Evolutionary conservation across 2,329 filamentous ascomycete genomes (phyloP).

Genomic region (Colletotrichum musae): DNA sequence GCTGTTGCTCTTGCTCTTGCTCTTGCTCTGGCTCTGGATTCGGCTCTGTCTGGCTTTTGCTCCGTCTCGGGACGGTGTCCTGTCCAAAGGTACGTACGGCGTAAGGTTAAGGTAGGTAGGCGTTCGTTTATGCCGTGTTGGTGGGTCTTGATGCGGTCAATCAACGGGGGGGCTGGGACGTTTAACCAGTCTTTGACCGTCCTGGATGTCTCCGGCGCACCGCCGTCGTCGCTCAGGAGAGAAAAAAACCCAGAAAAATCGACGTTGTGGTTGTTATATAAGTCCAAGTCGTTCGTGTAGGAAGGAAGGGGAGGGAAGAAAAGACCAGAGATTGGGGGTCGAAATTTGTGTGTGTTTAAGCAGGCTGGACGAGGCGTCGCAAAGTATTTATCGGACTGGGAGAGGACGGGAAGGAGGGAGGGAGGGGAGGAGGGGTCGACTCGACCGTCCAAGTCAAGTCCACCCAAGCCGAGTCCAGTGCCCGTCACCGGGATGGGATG

Average conservation of each 20-base stretch:
- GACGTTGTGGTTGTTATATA: too few relatives aligned
- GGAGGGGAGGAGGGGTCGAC: not conserved
- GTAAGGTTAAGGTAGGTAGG: not conserved
- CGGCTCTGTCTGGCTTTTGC: not conserved
- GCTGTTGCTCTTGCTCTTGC: too few relatives aligned
- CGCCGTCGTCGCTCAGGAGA: too few relatives aligned
- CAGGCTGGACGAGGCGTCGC: conserved; percentile 38
- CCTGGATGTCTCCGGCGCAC: too few relatives aligned
- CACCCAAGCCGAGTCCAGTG: not conserved
- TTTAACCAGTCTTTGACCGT: too few relatives aligned
- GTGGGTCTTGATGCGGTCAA: conserved; percentile 17
- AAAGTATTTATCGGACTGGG: conserved; percentile 35
- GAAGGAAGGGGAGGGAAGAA: not conserved
- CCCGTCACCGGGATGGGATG: too few relatives aligned
- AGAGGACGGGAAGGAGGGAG: not conserved
- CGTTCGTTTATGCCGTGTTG: conserved; percentile 23
- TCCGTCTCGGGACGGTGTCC: conserved; percentile 38
- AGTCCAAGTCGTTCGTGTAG: not conserved
- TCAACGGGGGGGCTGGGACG: not conserved
- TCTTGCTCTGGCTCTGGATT: too few relatives aligned
- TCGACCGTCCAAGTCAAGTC: not conserved
- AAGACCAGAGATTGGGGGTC: conserved; percentile 2
- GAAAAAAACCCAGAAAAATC: too few relatives aligned
- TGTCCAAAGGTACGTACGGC: conserved; percentile 8
- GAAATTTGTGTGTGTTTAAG: conserved; percentile 17